Evolutionary conservation across 768 basidiomycete genomes (phyloP), one percentile per base, ranked within the genome.

Genomic region (Leccinum obscurum): DNA sequence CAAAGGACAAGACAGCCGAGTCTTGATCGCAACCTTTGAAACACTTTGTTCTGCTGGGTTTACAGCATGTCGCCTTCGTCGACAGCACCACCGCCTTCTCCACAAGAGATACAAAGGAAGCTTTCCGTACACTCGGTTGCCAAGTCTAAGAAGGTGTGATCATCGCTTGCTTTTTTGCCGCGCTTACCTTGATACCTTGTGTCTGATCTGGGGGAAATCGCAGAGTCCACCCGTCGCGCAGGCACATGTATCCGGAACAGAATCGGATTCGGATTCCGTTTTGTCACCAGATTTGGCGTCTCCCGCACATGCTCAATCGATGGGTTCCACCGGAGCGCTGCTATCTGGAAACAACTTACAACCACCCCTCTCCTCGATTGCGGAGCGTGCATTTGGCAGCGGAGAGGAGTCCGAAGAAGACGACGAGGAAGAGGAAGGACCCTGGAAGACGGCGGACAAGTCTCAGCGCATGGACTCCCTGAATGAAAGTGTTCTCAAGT

Each of bases 81-180:
- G 51, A 54, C 70, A 51, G 74, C 67, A 44, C 57, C 88, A 14
- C 89, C 92, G 5, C 93, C 92, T 8, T 88, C 93, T 13, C 87
- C 88, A 15, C 92, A 93, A 72, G 93, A 95, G 77, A 85, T 95
- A 17, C 83, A 90, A 59, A 81, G 92, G 64, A 95, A 94, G 71
- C 84, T 95, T 6, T 93, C 91, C 3, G 82, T 92, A 20, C 88
- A 89, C 66, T 85, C 88, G 0, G 80, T 79, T 3, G 77, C 84
- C 35, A 81, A 77, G 68, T 82, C 80, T 59, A 75, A 78, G 72
- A 82, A 80, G 77, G 82, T 83, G 44, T 58, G 71, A 60, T 39
- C 6, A 9, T 58, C 57, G 7, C 35, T 7, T 3, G 28, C 28
- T 48, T 13, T 14, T 46, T 46, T 46, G 44, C 44, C 49, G 14